Conservation (phyloP, 768 basidiomycete genomes). For the Phanerochaete carnosa region DNA sequence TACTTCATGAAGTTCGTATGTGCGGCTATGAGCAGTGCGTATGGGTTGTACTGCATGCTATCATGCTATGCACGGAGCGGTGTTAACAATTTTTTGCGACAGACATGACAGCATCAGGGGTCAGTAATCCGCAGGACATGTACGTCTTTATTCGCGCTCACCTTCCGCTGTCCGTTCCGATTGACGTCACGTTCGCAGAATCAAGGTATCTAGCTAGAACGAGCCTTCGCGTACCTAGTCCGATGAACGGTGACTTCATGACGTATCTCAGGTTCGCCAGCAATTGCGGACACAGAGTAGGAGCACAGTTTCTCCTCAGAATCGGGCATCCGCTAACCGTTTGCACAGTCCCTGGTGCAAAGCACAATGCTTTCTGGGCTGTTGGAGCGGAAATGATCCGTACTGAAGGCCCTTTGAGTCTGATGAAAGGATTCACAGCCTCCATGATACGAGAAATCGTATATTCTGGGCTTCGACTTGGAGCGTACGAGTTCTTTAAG, state of each 20-base stretch:
- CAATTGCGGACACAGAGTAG: conserved; percentile 30
- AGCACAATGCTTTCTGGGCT: conserved; percentile 30
- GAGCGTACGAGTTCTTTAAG: conserved; percentile 37
- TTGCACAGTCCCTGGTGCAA: conserved; percentile 23
- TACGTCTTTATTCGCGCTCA: conserved; percentile 11
- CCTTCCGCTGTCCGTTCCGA: not conserved
- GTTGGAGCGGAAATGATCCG: conserved; percentile 32
- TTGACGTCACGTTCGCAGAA: conserved; percentile 12
- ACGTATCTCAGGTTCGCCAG: conserved; percentile 27
- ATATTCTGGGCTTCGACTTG: conserved; percentile 34
- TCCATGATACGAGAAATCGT: conserved; percentile 33
- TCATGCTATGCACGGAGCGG: not conserved
- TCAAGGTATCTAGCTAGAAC: conserved; percentile 20
- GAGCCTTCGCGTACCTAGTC: not conserved
- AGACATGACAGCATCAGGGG: conserved; percentile 34
- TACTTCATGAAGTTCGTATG: conserved; percentile 28
- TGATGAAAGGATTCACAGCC: conserved; percentile 31
- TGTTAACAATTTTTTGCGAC: not conserved
- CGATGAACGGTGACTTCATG: not conserved
- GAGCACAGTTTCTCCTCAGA: not conserved
- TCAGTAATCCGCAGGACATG: conserved; percentile 35
- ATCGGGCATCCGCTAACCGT: not conserved
- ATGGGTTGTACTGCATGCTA: not conserved
- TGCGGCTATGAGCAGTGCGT: conserved; percentile 29
- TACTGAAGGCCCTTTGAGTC: conserved; percentile 28